These are phyloP conservation scores for Fagopyrum esculentum DNA, from an alignment of 148 eudicot genomes.

Conservation along the genomic window DNA sequence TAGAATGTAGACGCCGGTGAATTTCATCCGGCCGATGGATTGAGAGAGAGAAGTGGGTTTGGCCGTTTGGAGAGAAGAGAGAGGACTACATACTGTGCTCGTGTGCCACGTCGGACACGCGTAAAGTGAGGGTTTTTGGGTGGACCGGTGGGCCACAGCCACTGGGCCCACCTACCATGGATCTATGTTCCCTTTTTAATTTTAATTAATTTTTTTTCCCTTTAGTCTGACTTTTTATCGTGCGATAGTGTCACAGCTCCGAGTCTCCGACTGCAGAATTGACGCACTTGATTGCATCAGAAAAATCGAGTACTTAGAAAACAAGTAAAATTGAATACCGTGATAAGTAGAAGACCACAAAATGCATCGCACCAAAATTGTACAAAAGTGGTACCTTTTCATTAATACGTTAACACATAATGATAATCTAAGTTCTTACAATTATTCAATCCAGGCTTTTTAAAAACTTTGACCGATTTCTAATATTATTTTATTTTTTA, in stretches of 20 bases:
- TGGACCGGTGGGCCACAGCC: not conserved
- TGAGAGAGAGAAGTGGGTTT: not conserved
- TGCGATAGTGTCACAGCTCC: not conserved
- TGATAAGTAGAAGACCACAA: too few relatives aligned
- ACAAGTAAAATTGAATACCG: too few relatives aligned
- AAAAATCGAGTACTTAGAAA: too few relatives aligned
- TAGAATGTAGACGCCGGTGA: not conserved
- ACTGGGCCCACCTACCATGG: not conserved
- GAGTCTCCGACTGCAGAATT: not conserved
- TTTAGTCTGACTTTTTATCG: not conserved
- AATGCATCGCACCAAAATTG: too few relatives aligned
- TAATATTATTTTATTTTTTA: too few relatives aligned
- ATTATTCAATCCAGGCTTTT: too few relatives aligned
- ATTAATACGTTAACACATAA: too few relatives aligned
- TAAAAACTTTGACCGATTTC: too few relatives aligned
- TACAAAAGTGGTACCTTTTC: too few relatives aligned
- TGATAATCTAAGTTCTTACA: too few relatives aligned
- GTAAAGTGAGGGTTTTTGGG: not conserved
- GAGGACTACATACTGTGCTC: not conserved
- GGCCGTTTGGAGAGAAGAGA: not conserved
- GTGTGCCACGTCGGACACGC: conserved; percentile 11
- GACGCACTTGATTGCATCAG: not conserved
- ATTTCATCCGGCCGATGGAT: not conserved
- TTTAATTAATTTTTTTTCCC: not conserved
- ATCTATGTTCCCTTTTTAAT: not conserved